phyloP scores from a whole-genome alignment of 441 rosid species.

The Aquilaria agallochum region DNA sequence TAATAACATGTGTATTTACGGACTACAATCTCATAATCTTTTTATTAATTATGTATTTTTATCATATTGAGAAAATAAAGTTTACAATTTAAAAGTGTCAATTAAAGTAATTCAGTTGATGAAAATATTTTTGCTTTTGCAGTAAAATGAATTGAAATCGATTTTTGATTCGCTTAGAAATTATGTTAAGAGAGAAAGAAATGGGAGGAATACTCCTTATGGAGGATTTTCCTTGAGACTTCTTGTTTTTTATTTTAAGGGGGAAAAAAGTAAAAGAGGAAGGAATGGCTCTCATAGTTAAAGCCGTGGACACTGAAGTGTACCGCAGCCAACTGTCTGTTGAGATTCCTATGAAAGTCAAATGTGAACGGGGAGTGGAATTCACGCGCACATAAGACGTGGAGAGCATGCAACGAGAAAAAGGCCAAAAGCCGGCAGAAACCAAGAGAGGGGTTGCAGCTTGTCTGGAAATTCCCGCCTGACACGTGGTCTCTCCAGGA shows the following conservation, averaged over 20 bases:
- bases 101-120: too few species aligned
- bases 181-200: too few species aligned
- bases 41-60: not conserved
- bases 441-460: slow-evolving; percentile 16
- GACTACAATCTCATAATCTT: not conserved
- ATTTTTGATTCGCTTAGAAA: too few species aligned
- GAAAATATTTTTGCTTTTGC: too few species aligned
- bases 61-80: too few species aligned
- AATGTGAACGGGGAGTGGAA: not conserved
- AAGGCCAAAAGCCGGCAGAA: slow-evolving; percentile 28
- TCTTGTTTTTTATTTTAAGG: not conserved
- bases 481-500: slow-evolving; percentile 29
- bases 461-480: slow-evolving; percentile 36
- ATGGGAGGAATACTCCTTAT: not conserved
- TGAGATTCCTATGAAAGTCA: too few species aligned
- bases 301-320: too few species aligned
- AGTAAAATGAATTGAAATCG: too few species aligned
- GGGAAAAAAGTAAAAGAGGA: not conserved
- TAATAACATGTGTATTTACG: too few species aligned
- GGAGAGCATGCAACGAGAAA: slow-evolving; percentile 4
- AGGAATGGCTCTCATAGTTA: not conserved
- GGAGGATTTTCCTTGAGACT: not conserved
- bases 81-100: too few species aligned
- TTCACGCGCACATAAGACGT: slow-evolving; percentile 13
- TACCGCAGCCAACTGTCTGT: too few species aligned